A percentile compares a stretch with the other conserved stretches of the same genome.
Conservation (phyloP, 2,329 filamentous ascomycete species). For the Aureobasidium sp. region DNA sequence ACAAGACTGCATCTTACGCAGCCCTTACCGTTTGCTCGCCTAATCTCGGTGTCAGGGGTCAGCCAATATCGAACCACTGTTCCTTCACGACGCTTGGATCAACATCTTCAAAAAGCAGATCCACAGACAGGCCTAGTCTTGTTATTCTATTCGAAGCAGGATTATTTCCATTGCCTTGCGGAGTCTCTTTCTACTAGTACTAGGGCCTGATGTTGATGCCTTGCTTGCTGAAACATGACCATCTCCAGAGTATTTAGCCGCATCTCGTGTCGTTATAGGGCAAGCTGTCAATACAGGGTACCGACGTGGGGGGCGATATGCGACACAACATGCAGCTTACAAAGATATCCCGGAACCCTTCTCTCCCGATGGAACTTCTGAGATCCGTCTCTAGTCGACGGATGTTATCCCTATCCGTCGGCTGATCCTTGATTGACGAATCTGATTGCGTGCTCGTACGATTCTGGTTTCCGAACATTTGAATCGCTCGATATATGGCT, state of each 20-base stretch:
- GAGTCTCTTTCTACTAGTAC: neutral
- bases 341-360: neutral
- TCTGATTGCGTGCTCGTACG: neutral
- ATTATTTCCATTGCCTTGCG: neutral
- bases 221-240: neutral
- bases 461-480: no score
- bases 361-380: neutral
- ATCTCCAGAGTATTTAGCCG: neutral
- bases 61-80: neutral
- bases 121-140: neutral
- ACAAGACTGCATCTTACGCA: neutral
- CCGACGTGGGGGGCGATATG: neutral
- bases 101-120: neutral
- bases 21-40: neutral
- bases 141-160: neutral
- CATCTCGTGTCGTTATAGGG: neutral
- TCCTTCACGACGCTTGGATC: neutral
- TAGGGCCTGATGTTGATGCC: neutral
- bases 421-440: no score
- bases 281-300: neutral
- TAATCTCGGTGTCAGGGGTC: neutral
- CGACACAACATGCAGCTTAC: conserved; percentile 3
- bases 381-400: neutral
- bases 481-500: no score
- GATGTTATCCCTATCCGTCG: neutral